phyloP scores from a whole-genome alignment of 1,284 basidiomycete genomes.

The Coniferiporia weirii region DNA sequence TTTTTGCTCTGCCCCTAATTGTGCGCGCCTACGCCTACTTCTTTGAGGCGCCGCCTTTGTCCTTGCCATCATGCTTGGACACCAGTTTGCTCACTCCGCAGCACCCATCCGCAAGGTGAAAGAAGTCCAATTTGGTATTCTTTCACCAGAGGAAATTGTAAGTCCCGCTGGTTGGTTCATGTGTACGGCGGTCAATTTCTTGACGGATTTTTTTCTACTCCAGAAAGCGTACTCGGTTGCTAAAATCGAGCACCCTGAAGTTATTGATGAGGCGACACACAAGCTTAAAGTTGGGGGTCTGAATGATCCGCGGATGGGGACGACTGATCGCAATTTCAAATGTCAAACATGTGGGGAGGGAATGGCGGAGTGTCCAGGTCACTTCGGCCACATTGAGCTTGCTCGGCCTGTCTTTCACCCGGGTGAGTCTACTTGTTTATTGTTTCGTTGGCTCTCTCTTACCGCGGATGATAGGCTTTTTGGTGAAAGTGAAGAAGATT shows the following conservation, averaged over 20 bases:
- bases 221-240: conserved; percentile 98
- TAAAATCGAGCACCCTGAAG: conserved; percentile 97
- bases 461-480: conserved; percentile 66
- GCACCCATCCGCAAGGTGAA: conserved; percentile 92
- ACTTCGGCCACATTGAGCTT: conserved; percentile 98
- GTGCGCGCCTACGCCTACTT: not conserved
- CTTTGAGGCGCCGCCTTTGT: not conserved
- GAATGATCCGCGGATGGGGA: conserved; percentile 98
- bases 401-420: conserved; percentile 96
- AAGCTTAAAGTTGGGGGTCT: conserved; percentile 89
- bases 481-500: conserved; percentile 99
- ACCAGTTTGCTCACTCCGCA: conserved; percentile 86
- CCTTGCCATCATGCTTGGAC: conserved; percentile 59
- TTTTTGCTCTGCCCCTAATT: conserved; percentile 4
- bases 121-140: conserved; percentile 99
- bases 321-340: conserved; percentile 99
- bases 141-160: conserved; percentile 99
- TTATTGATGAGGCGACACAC: conserved; percentile 91
- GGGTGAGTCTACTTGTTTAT: conserved; percentile 49
- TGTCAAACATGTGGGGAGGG: conserved; percentile 99
- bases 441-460: not conserved
- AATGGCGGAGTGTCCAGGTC: conserved; percentile 96
- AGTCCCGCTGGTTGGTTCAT: conserved; percentile 32
- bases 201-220: conserved; percentile 21
- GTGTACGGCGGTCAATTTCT: not conserved